These are phyloP conservation scores for Xanthoconium purpureum DNA, from an alignment of 768 basidiomycete genomes.

Conservation along the genomic window DNA sequence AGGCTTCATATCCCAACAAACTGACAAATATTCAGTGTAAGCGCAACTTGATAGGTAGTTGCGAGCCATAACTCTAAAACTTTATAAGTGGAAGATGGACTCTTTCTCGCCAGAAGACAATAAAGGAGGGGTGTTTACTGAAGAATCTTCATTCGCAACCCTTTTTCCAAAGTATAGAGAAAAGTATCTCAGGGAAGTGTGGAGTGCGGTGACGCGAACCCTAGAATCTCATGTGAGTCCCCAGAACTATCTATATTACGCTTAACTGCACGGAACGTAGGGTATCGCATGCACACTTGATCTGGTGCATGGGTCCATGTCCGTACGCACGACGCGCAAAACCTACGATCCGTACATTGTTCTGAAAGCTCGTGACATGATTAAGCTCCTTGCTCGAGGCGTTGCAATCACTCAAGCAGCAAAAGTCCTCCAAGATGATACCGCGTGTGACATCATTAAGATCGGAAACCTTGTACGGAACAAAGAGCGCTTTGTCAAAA, in stretches of 20 bases:
- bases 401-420: slow-evolving; percentile 83
- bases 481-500: slow-evolving; percentile 95
- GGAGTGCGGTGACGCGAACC: slow-evolving; percentile 85
- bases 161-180: slow-evolving; percentile 98
- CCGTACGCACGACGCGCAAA: slow-evolving; percentile 94
- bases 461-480: slow-evolving; percentile 93
- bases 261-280: slow-evolving; percentile 37
- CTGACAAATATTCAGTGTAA: slow-evolving; percentile 40
- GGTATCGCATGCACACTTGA: slow-evolving; percentile 90
- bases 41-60: slow-evolving; percentile 10
- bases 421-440: slow-evolving; percentile 84
- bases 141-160: slow-evolving; percentile 97
- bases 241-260: slow-evolving; percentile 12
- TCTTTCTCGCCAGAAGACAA: slow-evolving; percentile 73
- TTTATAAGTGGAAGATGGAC: slow-evolving; percentile 80
- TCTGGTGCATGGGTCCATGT: slow-evolving; percentile 95
- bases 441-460: slow-evolving; percentile 97
- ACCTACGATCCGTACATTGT: slow-evolving; percentile 96
- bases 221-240: slow-evolving; percentile 70
- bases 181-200: slow-evolving; percentile 91
- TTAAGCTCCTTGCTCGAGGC: slow-evolving; percentile 92
- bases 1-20: background rate
- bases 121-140: slow-evolving; percentile 78
- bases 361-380: slow-evolving; percentile 92
- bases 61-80: slow-evolving; percentile 11